Base-by-base conservation (phyloP, 768 basidiomycete genomes). In the Tulasnella sp. region DNA sequence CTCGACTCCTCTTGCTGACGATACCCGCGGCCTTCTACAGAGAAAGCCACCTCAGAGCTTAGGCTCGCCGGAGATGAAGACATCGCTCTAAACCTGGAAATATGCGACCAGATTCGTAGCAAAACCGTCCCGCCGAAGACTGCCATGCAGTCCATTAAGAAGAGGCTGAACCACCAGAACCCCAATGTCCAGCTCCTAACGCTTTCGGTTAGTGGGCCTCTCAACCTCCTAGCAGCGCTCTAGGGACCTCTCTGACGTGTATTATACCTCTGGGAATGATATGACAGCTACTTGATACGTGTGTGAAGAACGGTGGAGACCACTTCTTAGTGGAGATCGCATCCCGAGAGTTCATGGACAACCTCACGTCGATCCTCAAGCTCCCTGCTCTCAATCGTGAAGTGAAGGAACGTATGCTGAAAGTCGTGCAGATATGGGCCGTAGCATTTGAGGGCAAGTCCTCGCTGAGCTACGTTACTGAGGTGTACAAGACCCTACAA, bases 231-330 rank as follows among this genome's bases (percentile, higher is more conserved):
- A 26, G n/a, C 71, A 44, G 42, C n/a, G 9, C 26, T 48, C 70
- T 10, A 51, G 6, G 44, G 16, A 75, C 39, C 11, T 42, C 39
- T 69, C 73, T 40, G 71, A 51, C 77, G 39, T 78, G 77, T 46
- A 61, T 73, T 48, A 10, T 39, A 29, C 46, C 37, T 55, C 10
- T 70, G 51, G 75, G 74, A 80, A 75, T 46, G 78, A 13, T 78
- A 80, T 48, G 0, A 29, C 83, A 97, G 93, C 87, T 98, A 72
- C 91, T 93, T 70, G 98, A 99, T 84, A 87, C 91, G 11, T 96
- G 94, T 82, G 89, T 99, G 83, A 99, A 99, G 91, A 99, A 99
- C 82, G 95, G 95, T 13, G 98, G 98, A 0, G 95, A 98, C 81
- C 90, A 91, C 67, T 99, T 99, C 82, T 85, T 99, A 73, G 84